Conservation (phyloP, 345 rosid genomes). For the Citrus australasica region DNA sequence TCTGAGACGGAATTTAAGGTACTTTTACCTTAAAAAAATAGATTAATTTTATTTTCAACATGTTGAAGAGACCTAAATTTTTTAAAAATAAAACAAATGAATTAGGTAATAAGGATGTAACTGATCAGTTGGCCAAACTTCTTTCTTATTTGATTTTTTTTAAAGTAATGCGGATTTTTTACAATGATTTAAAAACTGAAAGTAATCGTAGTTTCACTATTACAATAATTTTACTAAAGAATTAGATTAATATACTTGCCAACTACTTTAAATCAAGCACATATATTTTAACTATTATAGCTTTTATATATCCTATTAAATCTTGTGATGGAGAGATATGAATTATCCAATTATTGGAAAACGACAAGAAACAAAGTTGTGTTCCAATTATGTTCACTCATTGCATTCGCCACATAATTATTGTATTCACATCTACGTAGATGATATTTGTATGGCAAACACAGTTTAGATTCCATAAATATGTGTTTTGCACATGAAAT, state of each 20-base stretch:
- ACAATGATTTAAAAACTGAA: background rate
- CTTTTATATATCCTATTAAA: background rate
- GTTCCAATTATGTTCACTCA: background rate
- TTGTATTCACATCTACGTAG: background rate
- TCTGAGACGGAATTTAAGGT: too few species aligned
- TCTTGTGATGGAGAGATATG: too few species aligned
- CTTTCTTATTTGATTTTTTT: too few species aligned
- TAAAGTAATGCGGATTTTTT: too few species aligned
- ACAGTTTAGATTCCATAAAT: background rate
- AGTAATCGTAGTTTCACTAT: background rate
- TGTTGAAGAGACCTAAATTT: too few species aligned
- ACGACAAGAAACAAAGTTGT: background rate
- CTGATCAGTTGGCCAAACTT: too few species aligned
- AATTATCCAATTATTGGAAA: background rate
- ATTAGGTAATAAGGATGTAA: too few species aligned
- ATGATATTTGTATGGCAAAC: background rate
- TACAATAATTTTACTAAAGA: background rate
- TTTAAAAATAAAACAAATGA: too few species aligned
- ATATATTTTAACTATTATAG: background rate
- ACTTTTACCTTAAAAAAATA: too few species aligned
- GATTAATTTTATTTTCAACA: too few species aligned
- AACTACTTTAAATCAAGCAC: background rate
- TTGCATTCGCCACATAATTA: background rate
- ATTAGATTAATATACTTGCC: background rate
- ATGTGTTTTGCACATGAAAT: background rate